Base-by-base conservation (phyloP, 441 rosid genomes). In the Pelargonium citronellum region DNA sequence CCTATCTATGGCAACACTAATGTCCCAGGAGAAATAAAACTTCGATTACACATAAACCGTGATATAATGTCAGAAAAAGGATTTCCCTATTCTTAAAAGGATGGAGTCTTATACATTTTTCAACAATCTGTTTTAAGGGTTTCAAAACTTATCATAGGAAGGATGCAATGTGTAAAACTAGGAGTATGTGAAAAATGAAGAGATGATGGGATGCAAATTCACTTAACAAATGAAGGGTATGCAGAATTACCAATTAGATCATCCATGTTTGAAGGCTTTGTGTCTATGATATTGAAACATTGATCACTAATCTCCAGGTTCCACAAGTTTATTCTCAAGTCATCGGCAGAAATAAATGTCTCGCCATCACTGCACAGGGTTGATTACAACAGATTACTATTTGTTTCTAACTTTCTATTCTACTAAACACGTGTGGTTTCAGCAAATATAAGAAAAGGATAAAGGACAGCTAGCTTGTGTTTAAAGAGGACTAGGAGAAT, bases 301-400 rank as follows among this genome's bases (percentile, higher is more conserved):
- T 87, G 92, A 67, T 71, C 69, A 74, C 85, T 84, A 69, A 86
- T 81, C 77, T 87, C 90, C 80, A 79, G 81, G 83, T 89, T 87
- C 95, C 95, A 89, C 73, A 89, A 76, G 72, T 89, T 89, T 73
- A 89, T 86, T 61, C 91, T 80, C 43, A 89, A 87, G 75, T 86
- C 91, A 49, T 89, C 95, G n/a, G 90, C 87, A 17, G 95, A 89
- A 69, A 89, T 79, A 81, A 89, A 89, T 62, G 91, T 87, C 83
- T 89, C 91, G 34, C 91, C 87, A 74, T 89, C 95, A 75, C 91
- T 89, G 86, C 71, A 73, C 66, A 80, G 74, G 70, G 71, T 74
- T 68, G 71, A 76, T 34, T 64, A 64, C 74, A 66, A 67, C 58
- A 75, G 53, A 67, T 65, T 17, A 61, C 16, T 72, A 74, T 72